phyloP scores from a whole-genome alignment of 768 basidiomycete species.

The Tylopilus rubrobrunneus region DNA sequence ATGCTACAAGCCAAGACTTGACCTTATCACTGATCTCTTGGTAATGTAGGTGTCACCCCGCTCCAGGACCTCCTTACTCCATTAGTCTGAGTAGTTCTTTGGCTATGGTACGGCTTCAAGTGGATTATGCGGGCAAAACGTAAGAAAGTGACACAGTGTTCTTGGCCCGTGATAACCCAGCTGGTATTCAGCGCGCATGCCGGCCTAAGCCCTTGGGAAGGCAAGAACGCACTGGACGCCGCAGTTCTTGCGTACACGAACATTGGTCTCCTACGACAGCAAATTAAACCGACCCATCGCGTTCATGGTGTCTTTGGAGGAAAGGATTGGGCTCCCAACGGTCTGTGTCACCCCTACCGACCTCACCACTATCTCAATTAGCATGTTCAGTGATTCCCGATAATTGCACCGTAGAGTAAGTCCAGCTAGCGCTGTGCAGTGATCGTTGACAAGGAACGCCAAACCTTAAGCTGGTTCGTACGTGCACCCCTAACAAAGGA shows the following conservation, averaged over 20 bases:
- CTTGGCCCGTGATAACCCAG: conserved; percentile 34
- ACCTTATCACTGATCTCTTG: no score
- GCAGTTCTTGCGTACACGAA: conserved; percentile 79
- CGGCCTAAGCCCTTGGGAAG: conserved; percentile 80
- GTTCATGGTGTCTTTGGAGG: conserved; percentile 81
- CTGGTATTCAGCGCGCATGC: conserved; percentile 60
- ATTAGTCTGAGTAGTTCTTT: conserved; percentile 62
- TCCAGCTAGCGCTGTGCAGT: conserved; percentile 30
- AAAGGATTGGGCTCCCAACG: conserved; percentile 68
- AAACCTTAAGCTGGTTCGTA: conserved; percentile 68
- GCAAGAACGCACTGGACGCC: conserved; percentile 78
- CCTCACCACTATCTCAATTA: not conserved
- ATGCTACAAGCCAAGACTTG: not conserved
- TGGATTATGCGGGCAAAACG: conserved; percentile 76
- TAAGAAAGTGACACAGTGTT: conserved; percentile 25
- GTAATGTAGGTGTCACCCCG: conserved; percentile 67
- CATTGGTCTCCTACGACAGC: conserved; percentile 79
- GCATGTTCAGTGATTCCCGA: conserved; percentile 80
- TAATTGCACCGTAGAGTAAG: conserved; percentile 67
- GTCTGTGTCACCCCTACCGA: conserved; percentile 34
- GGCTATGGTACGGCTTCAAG: conserved; percentile 53
- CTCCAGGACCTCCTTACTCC: conserved; percentile 64
- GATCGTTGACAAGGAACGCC: conserved; percentile 28
- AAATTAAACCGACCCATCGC: conserved; percentile 70
- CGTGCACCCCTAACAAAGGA: conserved; percentile 68